phyloP scores from a whole-genome alignment of 2,329 filamentous ascomycete genomes.

The Phaeosphaeria sp. region DNA sequence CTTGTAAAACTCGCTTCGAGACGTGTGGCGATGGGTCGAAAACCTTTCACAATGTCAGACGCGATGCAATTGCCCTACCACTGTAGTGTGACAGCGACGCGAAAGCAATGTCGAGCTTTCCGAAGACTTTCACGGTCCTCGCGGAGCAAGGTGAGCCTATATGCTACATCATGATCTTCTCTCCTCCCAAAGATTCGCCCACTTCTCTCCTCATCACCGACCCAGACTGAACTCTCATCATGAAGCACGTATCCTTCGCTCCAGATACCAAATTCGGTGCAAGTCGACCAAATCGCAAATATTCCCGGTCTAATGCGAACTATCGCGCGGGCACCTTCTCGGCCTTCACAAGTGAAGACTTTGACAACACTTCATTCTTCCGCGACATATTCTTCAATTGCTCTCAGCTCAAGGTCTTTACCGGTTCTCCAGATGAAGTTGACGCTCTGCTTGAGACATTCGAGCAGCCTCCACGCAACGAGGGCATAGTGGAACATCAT shows the following conservation, averaged over 20 bases:
- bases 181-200: not conserved
- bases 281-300: not conserved
- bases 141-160: no score
- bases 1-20: no score
- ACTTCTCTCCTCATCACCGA: not conserved
- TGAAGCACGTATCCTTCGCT: not conserved
- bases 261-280: not conserved
- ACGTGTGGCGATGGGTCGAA: no score
- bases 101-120: no score
- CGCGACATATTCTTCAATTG: not conserved
- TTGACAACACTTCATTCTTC: not conserved
- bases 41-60: no score
- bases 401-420: not conserved
- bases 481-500: not conserved
- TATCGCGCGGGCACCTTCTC: not conserved
- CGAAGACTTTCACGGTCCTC: no score
- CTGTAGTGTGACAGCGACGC: no score
- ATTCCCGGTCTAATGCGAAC: not conserved
- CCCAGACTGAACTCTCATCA: not conserved
- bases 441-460: not conserved
- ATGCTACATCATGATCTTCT: no score
- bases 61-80: no score
- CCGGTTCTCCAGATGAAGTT: not conserved
- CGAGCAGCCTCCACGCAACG: not conserved
- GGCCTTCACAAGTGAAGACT: no score